Evolutionary conservation across 192 early-diverging fungal genomes (phyloP).

Genomic region (Rhizoclosmatium globosum): DNA sequence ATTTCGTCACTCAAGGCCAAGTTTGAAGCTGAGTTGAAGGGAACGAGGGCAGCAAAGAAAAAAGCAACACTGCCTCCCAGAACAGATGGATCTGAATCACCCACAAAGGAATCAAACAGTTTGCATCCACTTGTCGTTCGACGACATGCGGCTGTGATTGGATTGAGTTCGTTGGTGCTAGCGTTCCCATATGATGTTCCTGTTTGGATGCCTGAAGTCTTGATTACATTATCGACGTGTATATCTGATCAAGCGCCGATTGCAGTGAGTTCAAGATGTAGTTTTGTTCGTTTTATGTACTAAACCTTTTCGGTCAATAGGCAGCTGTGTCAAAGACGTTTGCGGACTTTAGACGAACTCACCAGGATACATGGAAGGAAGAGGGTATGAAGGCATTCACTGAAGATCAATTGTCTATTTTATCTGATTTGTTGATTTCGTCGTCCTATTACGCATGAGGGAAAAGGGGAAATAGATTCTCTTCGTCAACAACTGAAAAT

Average conservation of each 20-base stretch:
- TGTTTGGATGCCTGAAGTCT: conserved; percentile 85
- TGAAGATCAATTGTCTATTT: conserved; percentile 75
- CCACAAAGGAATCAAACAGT: not conserved
- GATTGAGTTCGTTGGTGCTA: conserved; percentile 83
- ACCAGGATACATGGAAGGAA: conserved; percentile 95
- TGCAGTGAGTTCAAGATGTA: conserved; percentile 53
- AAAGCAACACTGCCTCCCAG: conserved; percentile 24
- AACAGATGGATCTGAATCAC: not conserved
- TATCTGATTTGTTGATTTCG: conserved; percentile 83
- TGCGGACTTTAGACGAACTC: conserved; percentile 93
- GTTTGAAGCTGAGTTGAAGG: conserved; percentile 31
- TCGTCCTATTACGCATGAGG: conserved; percentile 54
- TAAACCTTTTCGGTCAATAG: conserved; percentile 15
- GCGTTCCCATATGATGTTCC: conserved; percentile 97
- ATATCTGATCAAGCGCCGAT: conserved; percentile 88
- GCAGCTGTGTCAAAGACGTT: conserved; percentile 85
- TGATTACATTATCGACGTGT: conserved; percentile 79
- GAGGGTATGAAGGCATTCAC: conserved; percentile 77
- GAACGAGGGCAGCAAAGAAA: conserved; percentile 38
- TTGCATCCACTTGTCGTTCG: conserved; percentile 59
- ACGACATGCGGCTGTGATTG: conserved; percentile 90
- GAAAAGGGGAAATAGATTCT: too few relatives aligned
- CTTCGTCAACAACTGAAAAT: too few relatives aligned
- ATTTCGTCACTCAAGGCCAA: conserved; percentile 60
- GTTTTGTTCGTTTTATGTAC: conserved; percentile 15